Evolutionary conservation across 139 green algal species (phyloP), one percentile per base, ranked within the genome.

Genomic region (Trebouxia sp.): DNA sequence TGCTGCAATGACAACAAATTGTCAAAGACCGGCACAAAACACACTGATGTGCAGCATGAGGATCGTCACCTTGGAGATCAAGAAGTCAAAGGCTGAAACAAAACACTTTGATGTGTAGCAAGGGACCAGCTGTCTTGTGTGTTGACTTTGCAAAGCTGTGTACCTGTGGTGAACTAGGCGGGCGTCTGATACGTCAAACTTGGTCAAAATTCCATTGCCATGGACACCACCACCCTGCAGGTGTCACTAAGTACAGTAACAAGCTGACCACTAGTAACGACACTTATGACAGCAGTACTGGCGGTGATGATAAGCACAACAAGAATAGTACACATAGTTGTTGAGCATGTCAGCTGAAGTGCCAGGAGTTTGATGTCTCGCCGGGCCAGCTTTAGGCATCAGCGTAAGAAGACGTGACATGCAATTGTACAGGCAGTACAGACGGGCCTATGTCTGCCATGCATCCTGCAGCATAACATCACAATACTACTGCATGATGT

Each of bases 211-310:
- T 3, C 89, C 93, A 67, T 97, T 97, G 43, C 94, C 94, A 79
- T 98, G 94, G 39, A 95, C 90, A 8, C 94, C 94, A 6, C 94
- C 94, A 1, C 94, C 94, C 87, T 97, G 75, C 66, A 83, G 17
- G 3, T 24, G 20, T 30, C 28, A 41, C 28, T n/a, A 69, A 24
- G 3, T 6, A 1, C 58, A 69, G 0, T n/a, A n/a, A n/a, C n/a
- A n/a, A n/a, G n/a, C n/a, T n/a, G n/a, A n/a, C n/a, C n/a, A n/a
- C n/a, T n/a, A n/a, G n/a, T n/a, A n/a, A n/a, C n/a, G n/a, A n/a
- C n/a, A n/a, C n/a, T n/a, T n/a, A n/a, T 28, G 50, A 58, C 26
- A 22, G 50, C 4, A 58, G 26, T 58, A 3, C 50, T 58, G 22
- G 2, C 3, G 26, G 50, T 17, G 20, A 28, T 17, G 3, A 17